These are phyloP conservation scores for Leccinum boreale DNA, from an alignment of 768 basidiomycete species.

Conservation along the genomic window DNA sequence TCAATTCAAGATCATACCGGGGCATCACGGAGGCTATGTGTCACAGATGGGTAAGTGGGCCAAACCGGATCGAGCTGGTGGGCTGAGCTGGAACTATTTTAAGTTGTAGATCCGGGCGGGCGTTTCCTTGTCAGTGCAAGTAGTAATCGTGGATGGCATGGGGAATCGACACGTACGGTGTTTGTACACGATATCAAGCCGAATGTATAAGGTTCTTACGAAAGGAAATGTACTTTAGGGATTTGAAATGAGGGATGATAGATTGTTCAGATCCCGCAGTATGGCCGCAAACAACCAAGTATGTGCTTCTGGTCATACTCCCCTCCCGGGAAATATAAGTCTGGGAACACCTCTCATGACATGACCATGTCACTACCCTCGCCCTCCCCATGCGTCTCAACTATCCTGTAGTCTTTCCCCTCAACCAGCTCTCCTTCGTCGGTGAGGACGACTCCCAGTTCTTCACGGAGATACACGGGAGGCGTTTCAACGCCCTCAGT, in stretches of 20 bases:
- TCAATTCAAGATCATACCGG: slow-evolving; percentile 93
- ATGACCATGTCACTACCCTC: slow-evolving; percentile 22
- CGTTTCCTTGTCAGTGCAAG: slow-evolving; percentile 88
- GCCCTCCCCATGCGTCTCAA: slow-evolving; percentile 26
- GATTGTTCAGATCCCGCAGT: slow-evolving; percentile 32
- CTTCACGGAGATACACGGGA: slow-evolving; percentile 52
- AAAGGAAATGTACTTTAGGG: slow-evolving; percentile 27
- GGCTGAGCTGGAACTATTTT: slow-evolving; percentile 18
- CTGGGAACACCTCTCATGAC: slow-evolving; percentile 12
- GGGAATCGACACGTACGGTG: slow-evolving; percentile 85
- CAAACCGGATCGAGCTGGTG: slow-evolving; percentile 20
- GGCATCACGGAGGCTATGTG: slow-evolving; percentile 92
- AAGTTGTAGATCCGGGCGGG: slow-evolving; percentile 84
- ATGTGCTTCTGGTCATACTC: slow-evolving; percentile 34
- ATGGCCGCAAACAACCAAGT: slow-evolving; percentile 28
- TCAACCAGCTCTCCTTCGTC: slow-evolving; percentile 36
- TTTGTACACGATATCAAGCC: slow-evolving; percentile 85
- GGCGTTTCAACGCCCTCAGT: slow-evolving; percentile 55
- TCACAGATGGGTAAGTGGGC: slow-evolving; percentile 82
- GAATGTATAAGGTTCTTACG: slow-evolving; percentile 34
- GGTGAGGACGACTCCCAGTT: slow-evolving; percentile 47
- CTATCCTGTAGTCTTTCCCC: slow-evolving; percentile 33
- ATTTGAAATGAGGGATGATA: slow-evolving; percentile 29
- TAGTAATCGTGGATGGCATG: slow-evolving; percentile 92
- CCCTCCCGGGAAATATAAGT: slow-evolving; percentile 30